Base-by-base conservation (phyloP, 2,329 filamentous ascomycete genomes). In the Talaromyces rugulosus region DNA sequence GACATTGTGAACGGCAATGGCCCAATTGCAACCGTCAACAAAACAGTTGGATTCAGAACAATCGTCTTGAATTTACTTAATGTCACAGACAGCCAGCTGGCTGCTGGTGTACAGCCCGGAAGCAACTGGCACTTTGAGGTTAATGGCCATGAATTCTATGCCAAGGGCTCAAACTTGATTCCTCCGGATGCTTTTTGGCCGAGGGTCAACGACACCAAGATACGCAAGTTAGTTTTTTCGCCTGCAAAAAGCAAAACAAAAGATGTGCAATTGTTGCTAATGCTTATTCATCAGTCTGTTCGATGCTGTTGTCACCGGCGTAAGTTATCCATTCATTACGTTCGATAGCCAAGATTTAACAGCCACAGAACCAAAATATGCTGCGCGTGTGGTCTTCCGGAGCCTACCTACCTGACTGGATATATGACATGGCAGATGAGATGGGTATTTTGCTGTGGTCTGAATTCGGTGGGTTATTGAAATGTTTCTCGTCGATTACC, bases 81-180 rank as follows among this genome's bases (percentile, higher is more conserved):
- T 3, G 81, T 87, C 28, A 83, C 82, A 0, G 76, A 83, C 0
- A 77, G 76, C 1, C 83, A 88, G 63, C 69, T 85, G 0, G 75
- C 78, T 1, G 75, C 78, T 62, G 84, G 86, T 1, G 81, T 87
- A 63, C 79, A 81, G n/a, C 79, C 81, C 0, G 83, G 83, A 7
- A 82, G 81, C 44, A 83, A 85, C 70, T 85, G 85, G 85, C 84
- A 88, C 68, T 88, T 89, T 65, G 85, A 88, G 68, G 79, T 89
- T 62, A 89, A 89, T 63, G 85, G 86, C 0, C 80, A 84, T 55
- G 81, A 85, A 12, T 85, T 89, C 66, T 89, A 87, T 66, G 85
- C 84, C 2, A 87, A 87, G 68, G 86, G 85, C 5, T 85, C 83
- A 18, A 87, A 88, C 65, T 82, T 88, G 65, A 85, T 88, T 57